A percentile compares a stretch with the other conserved stretches of the same genome.
phyloP scores from a whole-genome alignment of 2,329 filamentous ascomycete species.

The Pseudogymnoascus sp. region DNA sequence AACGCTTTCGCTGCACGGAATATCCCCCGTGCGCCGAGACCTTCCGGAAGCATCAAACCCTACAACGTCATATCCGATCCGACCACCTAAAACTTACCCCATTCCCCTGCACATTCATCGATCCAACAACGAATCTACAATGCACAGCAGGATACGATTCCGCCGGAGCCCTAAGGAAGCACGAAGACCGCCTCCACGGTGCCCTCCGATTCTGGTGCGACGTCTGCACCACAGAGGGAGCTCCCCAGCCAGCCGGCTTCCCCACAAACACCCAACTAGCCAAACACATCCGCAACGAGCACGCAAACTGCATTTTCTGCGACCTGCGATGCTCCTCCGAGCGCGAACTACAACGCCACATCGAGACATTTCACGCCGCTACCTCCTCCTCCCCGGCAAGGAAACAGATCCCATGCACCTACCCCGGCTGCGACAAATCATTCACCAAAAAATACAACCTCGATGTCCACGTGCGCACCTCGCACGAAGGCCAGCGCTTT shows the following conservation, averaged over 20 bases:
- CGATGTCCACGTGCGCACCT: conserved; percentile 66
- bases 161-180: conserved; percentile 59
- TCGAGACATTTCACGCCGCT: conserved; percentile 64
- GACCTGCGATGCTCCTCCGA: conserved; percentile 57
- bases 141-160: conserved; percentile 69
- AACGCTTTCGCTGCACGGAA: conserved; percentile 65
- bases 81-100: conserved; percentile 66
- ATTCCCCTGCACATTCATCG: conserved; percentile 58
- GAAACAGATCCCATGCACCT: conserved; percentile 57
- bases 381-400: conserved; percentile 33
- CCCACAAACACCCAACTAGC: conserved; percentile 63
- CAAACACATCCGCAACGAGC: conserved; percentile 62
- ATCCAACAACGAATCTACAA: conserved; percentile 39
- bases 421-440: conserved; percentile 59
- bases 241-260: conserved; percentile 48
- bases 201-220: conserved; percentile 67
- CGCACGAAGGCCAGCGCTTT: conserved; percentile 69
- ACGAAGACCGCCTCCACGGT: conserved; percentile 62
- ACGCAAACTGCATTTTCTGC: conserved; percentile 71
- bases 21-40: conserved; percentile 62
- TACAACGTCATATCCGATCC: conserved; percentile 71
- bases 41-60: conserved; percentile 80
- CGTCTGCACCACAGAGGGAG: conserved; percentile 49
- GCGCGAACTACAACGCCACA: conserved; percentile 63
- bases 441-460: conserved; percentile 84